Evolutionary conservation across 1,139 yeast genomes (phyloP).

Genomic region (Saccharomyces hybrid): DNA sequence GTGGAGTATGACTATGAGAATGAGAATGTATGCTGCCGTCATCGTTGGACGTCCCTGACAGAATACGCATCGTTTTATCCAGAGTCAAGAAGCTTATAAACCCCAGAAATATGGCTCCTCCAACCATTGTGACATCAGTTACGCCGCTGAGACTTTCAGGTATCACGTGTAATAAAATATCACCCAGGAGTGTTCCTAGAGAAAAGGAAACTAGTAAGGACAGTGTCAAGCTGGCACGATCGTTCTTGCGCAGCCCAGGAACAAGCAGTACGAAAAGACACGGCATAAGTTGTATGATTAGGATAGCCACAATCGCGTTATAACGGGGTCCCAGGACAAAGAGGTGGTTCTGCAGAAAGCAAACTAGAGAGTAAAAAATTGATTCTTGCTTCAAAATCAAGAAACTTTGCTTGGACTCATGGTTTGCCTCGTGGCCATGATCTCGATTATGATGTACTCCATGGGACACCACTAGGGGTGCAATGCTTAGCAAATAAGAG

Average conservation of each 20-base stretch:
- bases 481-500: not conserved
- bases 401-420: not conserved
- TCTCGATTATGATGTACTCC: conserved; percentile 8
- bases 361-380: not conserved
- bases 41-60: conserved; percentile 33
- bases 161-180: conserved; percentile 54
- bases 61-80: conserved; percentile 48
- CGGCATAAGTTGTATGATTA: conserved; percentile 56
- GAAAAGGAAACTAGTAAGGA: conserved; percentile 56
- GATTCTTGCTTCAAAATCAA: not conserved
- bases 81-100: conserved; percentile 47
- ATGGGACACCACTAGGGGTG: not conserved
- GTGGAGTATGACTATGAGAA: conserved; percentile 35
- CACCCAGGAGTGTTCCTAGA: conserved; percentile 63
- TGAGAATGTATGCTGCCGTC: conserved; percentile 31
- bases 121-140: conserved; percentile 17
- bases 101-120: conserved; percentile 48
- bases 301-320: conserved; percentile 54
- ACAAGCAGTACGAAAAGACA: conserved; percentile 45
- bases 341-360: conserved; percentile 3
- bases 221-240: conserved; percentile 36
- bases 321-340: conserved; percentile 29
- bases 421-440: conserved; percentile 2
- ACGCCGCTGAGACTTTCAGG: conserved; percentile 38
- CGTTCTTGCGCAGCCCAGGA: conserved; percentile 34